A percentile compares a stretch with the other conserved stretches of the same genome.
These are phyloP conservation scores for Exserohilum rostratum DNA, from an alignment of 2,329 filamentous ascomycete species.

Conservation along the genomic window DNA sequence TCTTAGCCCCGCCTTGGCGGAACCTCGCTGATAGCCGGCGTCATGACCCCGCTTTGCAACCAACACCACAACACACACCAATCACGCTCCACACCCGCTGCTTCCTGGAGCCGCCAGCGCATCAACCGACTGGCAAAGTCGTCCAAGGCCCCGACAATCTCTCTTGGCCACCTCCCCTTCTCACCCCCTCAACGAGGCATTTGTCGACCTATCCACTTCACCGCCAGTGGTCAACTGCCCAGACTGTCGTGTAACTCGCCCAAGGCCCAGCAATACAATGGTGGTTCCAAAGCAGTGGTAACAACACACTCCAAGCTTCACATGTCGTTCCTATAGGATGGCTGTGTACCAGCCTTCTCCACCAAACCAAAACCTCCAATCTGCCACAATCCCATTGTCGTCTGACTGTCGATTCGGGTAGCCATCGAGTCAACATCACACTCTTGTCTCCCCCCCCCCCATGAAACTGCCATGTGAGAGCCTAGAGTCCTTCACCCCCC, in stretches of 20 bases:
- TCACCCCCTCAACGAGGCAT: slow-evolving; percentile 10
- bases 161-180: slow-evolving; percentile 13
- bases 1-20: slow-evolving; percentile 24
- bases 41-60: slow-evolving; percentile 9
- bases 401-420: slow-evolving; percentile 1
- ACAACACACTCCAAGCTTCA: slow-evolving; percentile 17
- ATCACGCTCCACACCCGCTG: neutral
- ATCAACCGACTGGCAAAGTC: neutral
- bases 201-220: slow-evolving; percentile 16
- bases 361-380: slow-evolving; percentile 13
- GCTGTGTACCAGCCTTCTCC: slow-evolving; percentile 14
- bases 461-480: neutral
- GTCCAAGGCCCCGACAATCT: slow-evolving; percentile 9
- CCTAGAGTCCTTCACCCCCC: neutral
- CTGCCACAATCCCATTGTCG: slow-evolving; percentile 16
- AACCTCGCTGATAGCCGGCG: neutral
- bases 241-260: slow-evolving; percentile 23
- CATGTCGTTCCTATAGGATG: slow-evolving; percentile 4
- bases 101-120: neutral
- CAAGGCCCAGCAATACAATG: slow-evolving; percentile 19
- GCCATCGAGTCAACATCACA: neutral
- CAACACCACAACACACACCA: slow-evolving; percentile 7
- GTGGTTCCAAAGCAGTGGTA: slow-evolving; percentile 23
- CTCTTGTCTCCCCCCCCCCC: neutral
- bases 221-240: slow-evolving; percentile 3